A percentile compares a stretch with the other conserved stretches of the same genome.
These are phyloP conservation scores for Colletotrichum navitas DNA, from an alignment of 2,329 filamentous ascomycete genomes.

Conservation along the genomic window DNA sequence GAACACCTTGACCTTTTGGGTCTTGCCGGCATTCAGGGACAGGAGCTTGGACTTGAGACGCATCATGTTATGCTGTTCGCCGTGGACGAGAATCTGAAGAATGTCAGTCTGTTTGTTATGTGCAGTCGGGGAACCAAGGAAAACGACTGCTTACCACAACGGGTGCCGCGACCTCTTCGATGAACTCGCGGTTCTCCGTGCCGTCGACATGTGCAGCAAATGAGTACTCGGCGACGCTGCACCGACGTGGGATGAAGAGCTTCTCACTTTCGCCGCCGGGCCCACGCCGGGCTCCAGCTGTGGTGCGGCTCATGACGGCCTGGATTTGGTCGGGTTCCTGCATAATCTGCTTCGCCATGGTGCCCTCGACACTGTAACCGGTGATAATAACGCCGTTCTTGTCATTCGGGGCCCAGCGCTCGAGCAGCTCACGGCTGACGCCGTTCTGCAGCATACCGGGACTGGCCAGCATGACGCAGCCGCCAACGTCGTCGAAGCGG, in stretches of 20 bases:
- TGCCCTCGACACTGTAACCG: constrained; percentile 97
- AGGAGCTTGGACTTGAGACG: constrained; percentile 93
- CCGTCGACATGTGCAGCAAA: constrained; percentile 98
- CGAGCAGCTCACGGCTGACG: constrained; percentile 90
- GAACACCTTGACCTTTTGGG: constrained; percentile 88
- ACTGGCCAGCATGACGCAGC: constrained; percentile 96
- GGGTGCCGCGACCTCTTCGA: constrained; percentile 91
- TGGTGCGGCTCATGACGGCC: constrained; percentile 86
- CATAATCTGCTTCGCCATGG: constrained; percentile 96
- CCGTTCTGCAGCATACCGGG: constrained; percentile 99
- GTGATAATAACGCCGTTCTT: constrained; percentile 99
- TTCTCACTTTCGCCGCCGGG: constrained; percentile 82
- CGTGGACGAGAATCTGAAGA: constrained; percentile 89
- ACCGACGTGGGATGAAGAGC: constrained; percentile 90
- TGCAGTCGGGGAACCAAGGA: not conserved
- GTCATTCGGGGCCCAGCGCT: constrained; percentile 95
- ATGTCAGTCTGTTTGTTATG: constrained; percentile 32
- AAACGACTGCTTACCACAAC: constrained; percentile 80
- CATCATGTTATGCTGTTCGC: constrained; percentile 98
- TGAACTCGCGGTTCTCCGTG: constrained; percentile 95
- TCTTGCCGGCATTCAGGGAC: constrained; percentile 87
- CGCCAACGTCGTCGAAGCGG: constrained; percentile 93
- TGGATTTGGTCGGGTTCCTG: constrained; percentile 96
- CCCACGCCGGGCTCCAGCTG: constrained; percentile 72
- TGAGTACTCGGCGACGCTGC: constrained; percentile 92